Base-by-base conservation (phyloP, 768 basidiomycete species). In the Podaxis pistillaris region DNA sequence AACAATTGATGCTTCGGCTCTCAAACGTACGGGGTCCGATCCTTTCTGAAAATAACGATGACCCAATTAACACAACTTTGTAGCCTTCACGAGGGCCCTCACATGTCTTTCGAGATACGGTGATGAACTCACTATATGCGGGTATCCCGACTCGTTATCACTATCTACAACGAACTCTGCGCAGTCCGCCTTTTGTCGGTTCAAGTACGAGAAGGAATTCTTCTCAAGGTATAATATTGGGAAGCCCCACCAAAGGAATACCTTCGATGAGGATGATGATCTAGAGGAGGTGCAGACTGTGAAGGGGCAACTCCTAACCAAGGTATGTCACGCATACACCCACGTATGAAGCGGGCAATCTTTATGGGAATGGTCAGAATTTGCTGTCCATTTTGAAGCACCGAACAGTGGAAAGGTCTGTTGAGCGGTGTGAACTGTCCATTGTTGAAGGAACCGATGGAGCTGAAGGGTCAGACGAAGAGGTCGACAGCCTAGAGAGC, bases 71-170 rank as follows among this genome's bases (percentile, higher is more conserved):
- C 7, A 11, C 12, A 24, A 24, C 49, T 24, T 69, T 56, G 53
- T 66, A 94, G 93, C 87, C 57, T 87, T 94, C 69, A 86, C 88
- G 28, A 88, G 83, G 71, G 88, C 89, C 12, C 76, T 94, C 53
- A 78, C 83, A 4, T 94, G 93, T 73, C 77, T 94, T 49, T 87
- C 91, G 40, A 86, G 83, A 75, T 94, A 92, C 70, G 90, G 93
- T 55, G 93, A 94, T 63, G 91, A 94, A 64, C 75, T 94, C 47
- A 80, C 83, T 40, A 80, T 94, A 46, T 81, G 86, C 62, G 91
- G 89, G 7, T 83, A 84, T 8, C 70, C 79, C 0, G 86, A 88
- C 38, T 74, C 76, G 37, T 70, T 94, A 36, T 80, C 86, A 5
- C 72, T 94, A 28, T 91, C 89, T 57, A 78, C 87, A 1, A 91